Base-by-base conservation (phyloP, 2,329 filamentous ascomycete genomes). In the Trichoderma koningii region DNA sequence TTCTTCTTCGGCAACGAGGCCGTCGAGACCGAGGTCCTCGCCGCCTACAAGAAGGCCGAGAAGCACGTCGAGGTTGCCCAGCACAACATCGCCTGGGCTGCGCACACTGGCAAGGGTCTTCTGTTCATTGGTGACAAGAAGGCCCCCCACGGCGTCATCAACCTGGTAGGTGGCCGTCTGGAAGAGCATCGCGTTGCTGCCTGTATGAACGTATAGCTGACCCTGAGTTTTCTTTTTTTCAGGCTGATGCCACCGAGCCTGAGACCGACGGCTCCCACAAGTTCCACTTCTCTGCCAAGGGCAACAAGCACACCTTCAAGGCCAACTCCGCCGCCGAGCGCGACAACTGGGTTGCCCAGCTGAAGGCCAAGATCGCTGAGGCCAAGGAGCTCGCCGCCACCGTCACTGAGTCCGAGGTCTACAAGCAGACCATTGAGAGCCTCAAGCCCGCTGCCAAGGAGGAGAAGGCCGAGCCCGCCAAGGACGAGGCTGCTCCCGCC, bases 251-350 rank as follows among this genome's bases (percentile, higher is more conserved):
- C 70, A 84, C 81, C 55, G 92, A 96, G 76, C 85, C 96, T 66
- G 84, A 85, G 76, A 87, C 88, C 77, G 90, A 93, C 68, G 91
- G 92, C 67, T 75, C 85, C 70, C 85, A 86, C 80, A 93, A 95
- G 80, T 97, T 99, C 83, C 83, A 87, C 75, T 90, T 98, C 83
- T 91, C 89, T 76, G 81, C 91, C 75, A 88, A 90, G 79, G 90
- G 90, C 71, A 89, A 96, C 81, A 96, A 97, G 87, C 93, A 97
- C 85, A 86, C 86, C 67, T 97, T 99, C 85, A 94, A 97, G 86
- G 92, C 94, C 65, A 74, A 82, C 73, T 89, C 75, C 73, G 73
- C 85, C 55, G 82, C 87, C 66, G 93, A 97, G 81, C 93, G 94
- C 76, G 92, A 97, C 79, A 92, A 90, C 85, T 98, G 95, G 95